Base-by-base conservation (phyloP, 192 early-diverging fungal species). In the Coemansia nantahalensis region DNA sequence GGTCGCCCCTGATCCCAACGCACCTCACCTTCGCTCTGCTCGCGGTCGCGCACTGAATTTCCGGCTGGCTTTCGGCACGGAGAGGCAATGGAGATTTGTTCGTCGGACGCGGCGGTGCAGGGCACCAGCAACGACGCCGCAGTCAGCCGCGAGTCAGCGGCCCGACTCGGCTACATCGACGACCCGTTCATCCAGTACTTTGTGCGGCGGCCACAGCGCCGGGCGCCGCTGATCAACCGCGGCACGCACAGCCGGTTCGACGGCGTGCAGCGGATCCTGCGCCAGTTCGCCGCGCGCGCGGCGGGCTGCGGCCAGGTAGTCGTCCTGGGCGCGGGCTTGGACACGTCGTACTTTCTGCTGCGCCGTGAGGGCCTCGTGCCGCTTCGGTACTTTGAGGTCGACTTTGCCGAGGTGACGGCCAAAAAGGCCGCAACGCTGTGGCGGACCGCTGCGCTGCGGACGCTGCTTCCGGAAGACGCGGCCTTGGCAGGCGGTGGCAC, bases 121-220 rank as follows among this genome's bases (percentile, higher is more conserved):
- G 83, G 77, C n/a, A 98, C 96, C 44, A 92, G 95, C 72, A 89
- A 91, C 48, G 93, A 95, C 58, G 96, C 94, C 17, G 82, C 87
- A 13, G 68, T 87, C 38, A 86, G 87, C 54, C 83, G 89, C 68
- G 78, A 88, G 88, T 92, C 95, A 4, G 92, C 93, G 0, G 87
- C 89, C 4, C 59, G 80, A 7, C 65, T 83, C 5, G 92, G 90
- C 1, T 97, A 98, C 61, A 76, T 95, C 45, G 39, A 73, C 17
- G 94, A 98, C 58, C 83, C 82, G 4, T 96, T 88, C 72, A 85
- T 93, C 11, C 70, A 73, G 28, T 71, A 84, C 31, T 95, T 97
- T 81, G 84, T 93, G 7, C 79, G 80, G 31, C 79, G 81, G 4
- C 77, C 88, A n/a, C 72, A 79, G 7, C 68, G 87, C 21, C 78